Conservation (phyloP, 2,329 filamentous ascomycete species). For the Corinectria fuckeliana region DNA sequence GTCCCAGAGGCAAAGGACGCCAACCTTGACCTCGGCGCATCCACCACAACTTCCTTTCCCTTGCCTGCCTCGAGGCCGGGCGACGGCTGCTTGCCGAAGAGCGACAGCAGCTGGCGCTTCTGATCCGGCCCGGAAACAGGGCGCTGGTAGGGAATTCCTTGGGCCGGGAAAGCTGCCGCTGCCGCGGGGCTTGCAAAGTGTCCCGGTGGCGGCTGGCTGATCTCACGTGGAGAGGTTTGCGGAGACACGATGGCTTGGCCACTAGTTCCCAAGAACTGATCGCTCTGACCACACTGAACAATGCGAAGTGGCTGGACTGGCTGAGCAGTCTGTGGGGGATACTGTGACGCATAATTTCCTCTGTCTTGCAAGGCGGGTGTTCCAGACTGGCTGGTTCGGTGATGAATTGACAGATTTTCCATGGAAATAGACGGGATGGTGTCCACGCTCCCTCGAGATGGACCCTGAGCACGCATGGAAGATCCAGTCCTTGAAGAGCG, state of each 20-base stretch:
- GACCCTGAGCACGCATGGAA: constrained; percentile 11
- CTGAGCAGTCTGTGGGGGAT: constrained; percentile 19
- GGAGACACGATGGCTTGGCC: constrained; percentile 24
- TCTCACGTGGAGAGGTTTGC: constrained; percentile 29
- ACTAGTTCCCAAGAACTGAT: constrained; percentile 28
- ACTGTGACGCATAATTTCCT: constrained; percentile 26
- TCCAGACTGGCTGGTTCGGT: constrained; percentile 17
- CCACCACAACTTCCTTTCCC: constrained; percentile 34
- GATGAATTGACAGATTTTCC: constrained; percentile 31
- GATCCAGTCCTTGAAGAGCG: constrained; percentile 24
- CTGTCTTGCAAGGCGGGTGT: constrained; percentile 24
- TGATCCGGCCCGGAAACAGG: constrained; percentile 41
- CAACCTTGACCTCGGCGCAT: constrained; percentile 45
- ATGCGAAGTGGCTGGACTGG: constrained; percentile 42
- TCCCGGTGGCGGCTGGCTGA: constrained; percentile 25
- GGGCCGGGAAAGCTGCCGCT: constrained; percentile 24
- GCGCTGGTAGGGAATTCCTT: constrained; percentile 19
- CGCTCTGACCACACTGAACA: constrained; percentile 44
- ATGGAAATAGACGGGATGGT: constrained; percentile 26
- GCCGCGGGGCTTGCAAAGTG: constrained; percentile 28
- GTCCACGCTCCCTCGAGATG: constrained; percentile 24
- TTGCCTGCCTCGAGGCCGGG: constrained; percentile 34
- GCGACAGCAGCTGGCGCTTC: constrained; percentile 58
- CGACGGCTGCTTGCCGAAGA: constrained; percentile 61
- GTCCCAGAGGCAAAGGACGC: constrained; percentile 53